Percentiles rank a stretch among this genome's conserved stretches.
Conservation (phyloP, 495 filamentous ascomycete genomes). For the Cryomyces antarcticus region DNA sequence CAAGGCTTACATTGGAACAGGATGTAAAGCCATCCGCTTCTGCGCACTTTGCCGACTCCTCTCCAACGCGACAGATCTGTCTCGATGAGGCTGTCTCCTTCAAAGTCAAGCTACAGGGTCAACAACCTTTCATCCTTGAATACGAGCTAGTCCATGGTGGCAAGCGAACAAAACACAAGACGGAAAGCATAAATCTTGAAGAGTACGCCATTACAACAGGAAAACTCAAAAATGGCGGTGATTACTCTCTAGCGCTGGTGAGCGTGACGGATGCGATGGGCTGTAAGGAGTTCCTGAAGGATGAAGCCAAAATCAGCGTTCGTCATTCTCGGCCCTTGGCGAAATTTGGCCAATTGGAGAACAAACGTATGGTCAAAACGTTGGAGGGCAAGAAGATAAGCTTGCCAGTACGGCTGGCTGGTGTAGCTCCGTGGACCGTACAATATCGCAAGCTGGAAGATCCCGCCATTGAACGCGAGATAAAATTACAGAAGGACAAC, state of each 20-base stretch:
- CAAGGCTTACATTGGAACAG: conserved; percentile 49
- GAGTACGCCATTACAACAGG: conserved; percentile 52
- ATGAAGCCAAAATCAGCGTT: conserved; percentile 64
- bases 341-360: conserved; percentile 64
- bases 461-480: conserved; percentile 22
- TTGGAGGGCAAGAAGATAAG: conserved; percentile 54
- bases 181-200: conserved; percentile 37
- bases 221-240: conserved; percentile 54
- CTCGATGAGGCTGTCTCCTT: conserved; percentile 61
- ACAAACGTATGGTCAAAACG: conserved; percentile 45
- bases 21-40: conserved; percentile 81
- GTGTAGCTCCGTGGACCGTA: conserved; percentile 64
- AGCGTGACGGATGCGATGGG: conserved; percentile 69
- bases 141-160: conserved; percentile 89
- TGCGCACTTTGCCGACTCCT: conserved; percentile 42
- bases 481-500: conserved; percentile 38
- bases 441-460: conserved; percentile 38
- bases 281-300: conserved; percentile 66
- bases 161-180: conserved; percentile 47
- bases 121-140: conserved; percentile 70
- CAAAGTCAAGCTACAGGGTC: conserved; percentile 53
- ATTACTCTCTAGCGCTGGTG: conserved; percentile 65
- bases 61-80: conserved; percentile 40
- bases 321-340: conserved; percentile 69
- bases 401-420: conserved; percentile 65